These are phyloP conservation scores for Wickerhamomyces rabaulensis DNA, from an alignment of 805 yeast species.

Conservation along the genomic window DNA sequence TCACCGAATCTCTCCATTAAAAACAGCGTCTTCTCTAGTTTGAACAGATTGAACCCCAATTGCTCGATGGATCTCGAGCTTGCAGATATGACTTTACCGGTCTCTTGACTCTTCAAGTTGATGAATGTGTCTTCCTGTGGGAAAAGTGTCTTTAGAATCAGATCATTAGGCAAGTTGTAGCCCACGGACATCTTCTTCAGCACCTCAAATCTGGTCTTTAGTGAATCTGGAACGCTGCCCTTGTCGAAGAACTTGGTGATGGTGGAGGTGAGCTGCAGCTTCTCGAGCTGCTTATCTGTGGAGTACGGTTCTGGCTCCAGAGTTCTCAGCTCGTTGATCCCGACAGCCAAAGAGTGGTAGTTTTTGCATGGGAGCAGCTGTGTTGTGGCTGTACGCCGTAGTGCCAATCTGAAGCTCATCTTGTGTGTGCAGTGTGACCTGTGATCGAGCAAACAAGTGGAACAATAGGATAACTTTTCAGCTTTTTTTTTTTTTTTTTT, in stretches of 20 bases:
- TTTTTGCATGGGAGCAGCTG: not conserved
- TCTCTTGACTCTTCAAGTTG: not conserved
- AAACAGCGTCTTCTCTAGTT: slow-evolving; percentile 8
- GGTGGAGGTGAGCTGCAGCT: not conserved
- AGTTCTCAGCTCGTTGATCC: not conserved
- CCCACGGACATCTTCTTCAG: slow-evolving; percentile 1
- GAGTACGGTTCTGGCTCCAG: not conserved
- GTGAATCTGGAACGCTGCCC: not conserved
- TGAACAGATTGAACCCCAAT: slow-evolving; percentile 7
- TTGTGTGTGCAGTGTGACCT: not conserved
- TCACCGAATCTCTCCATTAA: slow-evolving; percentile 4
- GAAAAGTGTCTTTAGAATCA: slow-evolving; percentile 6
- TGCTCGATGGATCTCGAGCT: slow-evolving; percentile 5
- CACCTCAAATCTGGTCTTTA: not conserved
- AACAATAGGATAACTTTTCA: not conserved
- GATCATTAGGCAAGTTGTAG: slow-evolving; percentile 11
- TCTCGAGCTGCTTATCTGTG: not conserved
- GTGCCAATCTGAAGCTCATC: not conserved
- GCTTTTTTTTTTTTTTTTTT: too few relatives aligned
- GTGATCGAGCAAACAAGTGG: not conserved
- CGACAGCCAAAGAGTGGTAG: not conserved
- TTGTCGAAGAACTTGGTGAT: not conserved
- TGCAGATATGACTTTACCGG: not conserved
- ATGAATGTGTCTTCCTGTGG: slow-evolving; percentile 6
- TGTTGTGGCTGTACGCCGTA: not conserved